phyloP scores from a whole-genome alignment of 116 monocot genomes.

The Cymodocea nodosa region DNA sequence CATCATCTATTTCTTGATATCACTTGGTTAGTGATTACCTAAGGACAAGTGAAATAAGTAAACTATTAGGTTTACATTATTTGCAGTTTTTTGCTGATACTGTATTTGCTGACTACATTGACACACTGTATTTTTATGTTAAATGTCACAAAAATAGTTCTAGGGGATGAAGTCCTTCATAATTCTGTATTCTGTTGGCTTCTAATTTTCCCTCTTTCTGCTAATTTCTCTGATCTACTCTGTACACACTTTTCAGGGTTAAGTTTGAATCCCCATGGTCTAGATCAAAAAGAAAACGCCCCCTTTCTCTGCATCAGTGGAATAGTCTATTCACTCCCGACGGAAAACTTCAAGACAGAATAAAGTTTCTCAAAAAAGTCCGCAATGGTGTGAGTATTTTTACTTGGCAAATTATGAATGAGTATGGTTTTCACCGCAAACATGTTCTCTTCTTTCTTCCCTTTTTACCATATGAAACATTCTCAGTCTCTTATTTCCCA shows the following conservation, averaged over 20 bases:
- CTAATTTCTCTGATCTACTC: too few species aligned
- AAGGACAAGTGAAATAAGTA: too few species aligned
- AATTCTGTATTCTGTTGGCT: too few species aligned
- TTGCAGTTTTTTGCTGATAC: too few species aligned
- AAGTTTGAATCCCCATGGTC: constrained; percentile 59
- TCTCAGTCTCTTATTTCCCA: constrained; percentile 13
- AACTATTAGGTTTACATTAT: too few species aligned
- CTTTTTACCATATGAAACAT: constrained; percentile 1
- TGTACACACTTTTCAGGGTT: constrained; percentile 26
- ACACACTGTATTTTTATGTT: too few species aligned
- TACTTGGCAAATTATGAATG: not conserved
- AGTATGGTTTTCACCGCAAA: not conserved
- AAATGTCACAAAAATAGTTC: too few species aligned
- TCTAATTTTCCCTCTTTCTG: too few species aligned
- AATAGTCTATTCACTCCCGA: constrained; percentile 36
- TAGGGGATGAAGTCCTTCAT: too few species aligned
- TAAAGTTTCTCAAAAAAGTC: constrained; percentile 63
- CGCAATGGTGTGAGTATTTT: constrained; percentile 43
- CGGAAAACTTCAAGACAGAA: constrained; percentile 54
- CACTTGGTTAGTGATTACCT: too few species aligned
- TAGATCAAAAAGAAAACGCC: constrained; percentile 29
- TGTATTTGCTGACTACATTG: too few species aligned
- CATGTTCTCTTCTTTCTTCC: not conserved
- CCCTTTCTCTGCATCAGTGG: constrained; percentile 42
- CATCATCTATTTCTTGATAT: too few species aligned